These are phyloP conservation scores for Climacium dendroides DNA, from an alignment of 225 moss, liverwort and hornwort genomes.

Conservation along the genomic window DNA sequence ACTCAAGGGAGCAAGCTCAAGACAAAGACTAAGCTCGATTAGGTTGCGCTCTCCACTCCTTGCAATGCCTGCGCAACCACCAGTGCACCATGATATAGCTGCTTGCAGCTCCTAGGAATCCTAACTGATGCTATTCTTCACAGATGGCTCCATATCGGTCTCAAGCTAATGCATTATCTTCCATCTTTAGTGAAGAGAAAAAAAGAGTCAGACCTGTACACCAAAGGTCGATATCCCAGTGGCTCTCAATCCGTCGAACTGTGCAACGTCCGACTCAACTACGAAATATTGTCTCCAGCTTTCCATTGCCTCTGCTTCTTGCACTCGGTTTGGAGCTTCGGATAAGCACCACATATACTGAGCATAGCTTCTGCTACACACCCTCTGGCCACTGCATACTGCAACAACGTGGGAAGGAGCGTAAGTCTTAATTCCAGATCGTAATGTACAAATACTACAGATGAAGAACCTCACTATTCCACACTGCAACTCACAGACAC, in stretches of 20 bases:
- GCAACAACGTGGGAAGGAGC: background rate
- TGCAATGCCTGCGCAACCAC: constrained; percentile 34
- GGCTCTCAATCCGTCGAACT: constrained; percentile 41
- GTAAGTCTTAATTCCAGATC: background rate
- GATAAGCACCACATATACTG: constrained; percentile 43
- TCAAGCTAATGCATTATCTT: background rate
- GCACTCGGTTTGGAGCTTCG: constrained; percentile 15
- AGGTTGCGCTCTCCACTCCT: constrained; percentile 28
- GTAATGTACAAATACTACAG: background rate
- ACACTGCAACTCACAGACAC: background rate
- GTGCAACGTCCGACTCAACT: constrained; percentile 4
- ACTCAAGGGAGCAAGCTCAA: background rate
- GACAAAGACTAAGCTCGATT: constrained; percentile 5
- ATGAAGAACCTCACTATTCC: background rate
- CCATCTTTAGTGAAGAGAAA: background rate
- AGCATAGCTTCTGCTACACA: constrained; percentile 41
- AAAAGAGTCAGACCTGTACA: constrained; percentile 27
- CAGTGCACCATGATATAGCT: constrained; percentile 27
- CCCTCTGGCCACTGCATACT: constrained; percentile 48
- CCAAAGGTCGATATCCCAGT: constrained; percentile 23
- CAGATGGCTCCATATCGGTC: background rate
- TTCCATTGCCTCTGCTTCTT: constrained; percentile 28
- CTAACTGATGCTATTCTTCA: background rate
- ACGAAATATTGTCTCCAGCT: constrained; percentile 21
- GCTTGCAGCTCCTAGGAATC: constrained; percentile 7